Conservation (phyloP, 2,329 filamentous ascomycete species). For the Lojkania enalia region DNA sequence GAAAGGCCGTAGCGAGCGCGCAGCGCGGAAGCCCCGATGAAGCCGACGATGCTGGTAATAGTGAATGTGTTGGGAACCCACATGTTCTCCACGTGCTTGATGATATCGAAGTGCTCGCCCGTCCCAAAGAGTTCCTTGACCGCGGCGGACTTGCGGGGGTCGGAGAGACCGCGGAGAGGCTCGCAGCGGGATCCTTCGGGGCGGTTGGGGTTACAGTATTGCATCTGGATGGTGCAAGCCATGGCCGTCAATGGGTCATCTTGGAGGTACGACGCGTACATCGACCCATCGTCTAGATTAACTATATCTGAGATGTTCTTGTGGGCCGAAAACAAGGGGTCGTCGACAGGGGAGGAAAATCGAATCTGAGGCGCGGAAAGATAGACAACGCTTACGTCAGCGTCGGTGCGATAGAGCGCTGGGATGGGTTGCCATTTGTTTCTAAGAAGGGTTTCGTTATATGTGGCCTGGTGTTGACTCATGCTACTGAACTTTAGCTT, state of each 20-base stretch:
- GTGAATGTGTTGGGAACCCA: background rate
- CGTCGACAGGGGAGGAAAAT: slow-evolving; percentile 8
- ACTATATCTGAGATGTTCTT: background rate
- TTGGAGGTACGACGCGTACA: background rate
- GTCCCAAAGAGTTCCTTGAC: slow-evolving; percentile 4
- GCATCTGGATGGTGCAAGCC: slow-evolving; percentile 6
- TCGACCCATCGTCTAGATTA: slow-evolving; percentile 1
- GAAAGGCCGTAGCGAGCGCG: slow-evolving; percentile 3
- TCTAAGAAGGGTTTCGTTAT: background rate
- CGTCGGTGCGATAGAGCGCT: slow-evolving; percentile 3
- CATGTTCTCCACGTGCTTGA: background rate
- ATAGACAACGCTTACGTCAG: slow-evolving; percentile 10
- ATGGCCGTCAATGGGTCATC: slow-evolving; percentile 6
- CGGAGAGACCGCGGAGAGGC: slow-evolving; percentile 4
- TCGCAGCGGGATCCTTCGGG: slow-evolving; percentile 1
- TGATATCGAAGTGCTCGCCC: background rate
- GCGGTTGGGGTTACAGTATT: slow-evolving; percentile 18
- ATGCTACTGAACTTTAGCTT: background rate
- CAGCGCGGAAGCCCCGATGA: slow-evolving; percentile 12
- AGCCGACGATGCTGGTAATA: slow-evolving; percentile 8
- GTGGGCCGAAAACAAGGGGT: slow-evolving; percentile 17
- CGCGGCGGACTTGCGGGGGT: background rate
- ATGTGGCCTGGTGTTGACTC: background rate
- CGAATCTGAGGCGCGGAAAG: slow-evolving; percentile 11
- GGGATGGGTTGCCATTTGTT: slow-evolving; percentile 11